phyloP scores from a whole-genome alignment of 2,329 filamentous ascomycete genomes.

The Macroventuria anomochaeta region DNA sequence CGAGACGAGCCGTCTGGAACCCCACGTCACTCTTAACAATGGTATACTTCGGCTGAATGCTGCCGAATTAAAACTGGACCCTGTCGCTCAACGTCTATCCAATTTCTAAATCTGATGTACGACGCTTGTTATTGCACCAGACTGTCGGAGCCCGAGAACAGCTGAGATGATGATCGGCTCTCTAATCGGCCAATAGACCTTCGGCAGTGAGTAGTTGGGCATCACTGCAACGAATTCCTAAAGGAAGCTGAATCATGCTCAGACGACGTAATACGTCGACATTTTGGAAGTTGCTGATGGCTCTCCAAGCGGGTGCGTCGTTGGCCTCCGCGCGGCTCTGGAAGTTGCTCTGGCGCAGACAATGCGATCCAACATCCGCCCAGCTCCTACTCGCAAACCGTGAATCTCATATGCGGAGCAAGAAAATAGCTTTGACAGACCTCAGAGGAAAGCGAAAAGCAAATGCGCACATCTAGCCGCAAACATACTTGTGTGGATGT shows the following conservation, averaged over 20 bases:
- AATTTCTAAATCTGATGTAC: neutral
- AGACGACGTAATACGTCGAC: neutral
- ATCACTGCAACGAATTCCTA: neutral
- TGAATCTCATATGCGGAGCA: no score
- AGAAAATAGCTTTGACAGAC: neutral
- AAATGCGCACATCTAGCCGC: neutral
- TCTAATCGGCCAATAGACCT: neutral
- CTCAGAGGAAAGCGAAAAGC: neutral
- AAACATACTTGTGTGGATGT: neutral
- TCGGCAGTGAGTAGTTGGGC: constrained; percentile 1
- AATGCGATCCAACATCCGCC: neutral
- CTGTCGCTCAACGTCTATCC: constrained; percentile 2
- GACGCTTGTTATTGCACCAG: neutral
- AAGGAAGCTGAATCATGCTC: neutral
- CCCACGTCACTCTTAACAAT: neutral
- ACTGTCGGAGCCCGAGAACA: neutral
- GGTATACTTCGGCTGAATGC: neutral
- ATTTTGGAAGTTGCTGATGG: neutral
- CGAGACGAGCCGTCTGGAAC: no score
- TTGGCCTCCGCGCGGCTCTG: neutral
- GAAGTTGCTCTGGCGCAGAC: neutral
- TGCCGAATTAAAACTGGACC: neutral
- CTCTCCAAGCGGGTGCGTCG: neutral
- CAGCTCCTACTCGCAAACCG: neutral
- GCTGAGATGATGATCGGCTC: constrained; percentile 3